Conservation (phyloP, 1,139 yeast species). For the Zygotorulaspora mrakii region DNA sequence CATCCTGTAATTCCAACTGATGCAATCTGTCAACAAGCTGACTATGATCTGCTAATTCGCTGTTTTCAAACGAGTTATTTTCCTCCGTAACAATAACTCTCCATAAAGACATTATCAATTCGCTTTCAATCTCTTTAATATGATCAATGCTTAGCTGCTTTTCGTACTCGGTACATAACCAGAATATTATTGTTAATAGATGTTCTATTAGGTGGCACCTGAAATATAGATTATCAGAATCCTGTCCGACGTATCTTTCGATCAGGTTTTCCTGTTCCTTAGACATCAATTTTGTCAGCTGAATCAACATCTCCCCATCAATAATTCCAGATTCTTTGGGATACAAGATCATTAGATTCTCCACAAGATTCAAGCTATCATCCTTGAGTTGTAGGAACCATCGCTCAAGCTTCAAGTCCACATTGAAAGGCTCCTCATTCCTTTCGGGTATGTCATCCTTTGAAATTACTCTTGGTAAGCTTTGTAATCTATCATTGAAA, state of each 20-base stretch:
- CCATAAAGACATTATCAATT: conserved; percentile 31
- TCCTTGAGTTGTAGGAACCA: conserved; percentile 29
- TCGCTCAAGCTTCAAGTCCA: conserved; percentile 23
- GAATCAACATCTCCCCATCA: conserved; percentile 26
- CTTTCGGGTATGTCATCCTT: conserved; percentile 24
- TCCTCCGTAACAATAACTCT: conserved; percentile 28
- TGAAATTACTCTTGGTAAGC: conserved; percentile 29
- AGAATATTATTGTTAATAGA: conserved; percentile 23
- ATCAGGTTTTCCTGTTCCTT: conserved; percentile 30
- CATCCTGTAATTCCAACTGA: conserved; percentile 23
- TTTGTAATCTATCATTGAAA: conserved; percentile 21
- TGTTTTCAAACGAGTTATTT: conserved; percentile 11
- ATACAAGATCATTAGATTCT: conserved; percentile 25
- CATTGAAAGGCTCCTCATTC: conserved; percentile 8
- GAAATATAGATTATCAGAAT: conserved; percentile 23
- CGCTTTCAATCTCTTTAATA: conserved; percentile 28
- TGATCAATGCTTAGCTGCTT: conserved; percentile 18
- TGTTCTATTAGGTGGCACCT: conserved; percentile 26
- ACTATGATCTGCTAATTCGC: conserved; percentile 23
- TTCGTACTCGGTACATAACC: conserved; percentile 27
- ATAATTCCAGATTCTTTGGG: conserved; percentile 17
- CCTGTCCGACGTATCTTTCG: conserved; percentile 25
- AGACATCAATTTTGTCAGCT: conserved; percentile 25
- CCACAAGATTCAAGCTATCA: conserved; percentile 26
- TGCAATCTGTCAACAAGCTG: conserved; percentile 25